Evolutionary conservation across 78 protist species (phyloP), one percentile per base, ranked within the genome.

Genomic region (Fonticula alba): DNA sequence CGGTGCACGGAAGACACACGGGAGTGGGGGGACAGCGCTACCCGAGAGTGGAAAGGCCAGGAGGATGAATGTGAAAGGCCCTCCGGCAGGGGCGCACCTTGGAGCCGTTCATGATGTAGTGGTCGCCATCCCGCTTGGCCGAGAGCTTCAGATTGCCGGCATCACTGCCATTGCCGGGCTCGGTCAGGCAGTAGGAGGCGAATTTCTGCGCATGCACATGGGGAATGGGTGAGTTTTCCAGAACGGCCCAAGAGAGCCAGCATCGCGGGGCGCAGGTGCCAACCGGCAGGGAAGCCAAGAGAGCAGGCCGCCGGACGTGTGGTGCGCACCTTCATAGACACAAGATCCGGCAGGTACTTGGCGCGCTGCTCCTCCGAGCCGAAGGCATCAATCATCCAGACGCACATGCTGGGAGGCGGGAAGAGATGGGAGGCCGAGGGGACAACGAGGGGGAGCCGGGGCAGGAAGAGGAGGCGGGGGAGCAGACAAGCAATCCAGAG

Each of bases 161-260:
- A 53, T 89, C 95, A 0, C 65, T 31, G 4, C 95, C 95, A 33
- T 68, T 46, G 5, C 76, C 81, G 32, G 95, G 95, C 65, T 89
- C 95, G 4, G 93, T 87, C 55, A 87, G 69, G 66, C 93, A 87
- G 69, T 87, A 87, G 2, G 79, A 67, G 43, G 75, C 78, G 13
- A 83, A 10, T 6, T 1, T 9, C 58, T 65, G 37, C 51, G 6
- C n/a, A n/a, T n/a, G n/a, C n/a, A n/a, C n/a, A n/a, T n/a, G n/a
- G n/a, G n/a, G n/a, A n/a, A n/a, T n/a, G n/a, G 22, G 40, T 56
- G n/a, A n/a, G n/a, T n/a, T n/a, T n/a, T 19, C 61, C 11, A 56
- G 32, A 56, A 56, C 61, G 14, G 15, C n/a, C n/a, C 61, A 32
- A 56, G 32, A 47, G 17, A 13, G 17, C 14, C 51, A 47, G 17